These are phyloP conservation scores for Ascocoryne sarcoides DNA, from an alignment of 2,329 filamentous ascomycete genomes.

Conservation along the genomic window DNA sequence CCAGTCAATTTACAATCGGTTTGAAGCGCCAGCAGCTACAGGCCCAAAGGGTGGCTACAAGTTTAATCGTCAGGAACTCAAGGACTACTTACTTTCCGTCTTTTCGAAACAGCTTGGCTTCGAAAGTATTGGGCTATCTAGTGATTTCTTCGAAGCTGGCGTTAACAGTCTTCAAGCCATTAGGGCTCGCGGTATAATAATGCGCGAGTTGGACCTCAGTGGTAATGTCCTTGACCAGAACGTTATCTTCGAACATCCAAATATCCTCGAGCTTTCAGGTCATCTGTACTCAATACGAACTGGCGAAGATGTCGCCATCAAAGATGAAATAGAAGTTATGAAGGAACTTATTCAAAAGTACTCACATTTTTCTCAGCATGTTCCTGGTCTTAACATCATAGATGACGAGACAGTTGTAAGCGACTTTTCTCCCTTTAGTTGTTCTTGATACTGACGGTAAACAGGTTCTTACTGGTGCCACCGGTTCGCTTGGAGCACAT, in stretches of 20 bases:
- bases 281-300: constrained; percentile 36
- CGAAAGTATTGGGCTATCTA: too few species aligned
- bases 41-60: too few species aligned
- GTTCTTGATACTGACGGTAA: too few species aligned
- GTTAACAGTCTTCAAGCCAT: constrained; percentile 52
- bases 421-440: too few species aligned
- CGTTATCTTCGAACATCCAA: constrained; percentile 50
- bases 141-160: constrained; percentile 52
- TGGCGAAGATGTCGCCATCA: constrained; percentile 26
- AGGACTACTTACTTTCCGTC: constrained; percentile 5
- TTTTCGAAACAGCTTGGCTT: constrained; percentile 7
- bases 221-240: constrained; percentile 42
- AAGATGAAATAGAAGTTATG: constrained; percentile 34
- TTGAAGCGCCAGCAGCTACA: constrained; percentile 6
- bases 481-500: too few species aligned
- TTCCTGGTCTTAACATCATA: constrained; percentile 10
- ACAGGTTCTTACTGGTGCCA: too few species aligned
- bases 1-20: constrained; percentile 30
- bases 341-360: constrained; percentile 36
- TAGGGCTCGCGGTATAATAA: constrained; percentile 41
- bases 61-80: constrained; percentile 3
- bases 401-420: constrained; percentile 15
- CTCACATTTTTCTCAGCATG: constrained; percentile 29
- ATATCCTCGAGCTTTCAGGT: constrained; percentile 37
- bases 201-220: constrained; percentile 41